phyloP scores from a whole-genome alignment of 2,329 filamentous ascomycete species.

The Phaeosphaeria sp. region DNA sequence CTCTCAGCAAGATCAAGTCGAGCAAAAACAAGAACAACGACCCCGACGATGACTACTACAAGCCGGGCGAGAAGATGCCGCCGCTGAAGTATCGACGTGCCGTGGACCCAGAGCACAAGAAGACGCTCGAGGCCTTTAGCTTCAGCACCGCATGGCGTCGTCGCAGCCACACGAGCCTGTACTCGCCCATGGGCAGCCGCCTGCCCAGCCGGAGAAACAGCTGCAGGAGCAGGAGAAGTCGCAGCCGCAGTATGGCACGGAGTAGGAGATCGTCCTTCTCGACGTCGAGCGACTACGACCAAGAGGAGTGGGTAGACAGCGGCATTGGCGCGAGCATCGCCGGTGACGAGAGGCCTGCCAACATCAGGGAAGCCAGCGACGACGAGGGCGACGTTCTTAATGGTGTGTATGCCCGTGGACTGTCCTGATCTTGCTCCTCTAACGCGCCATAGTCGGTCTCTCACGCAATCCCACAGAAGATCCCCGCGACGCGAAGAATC shows the following conservation, averaged over 20 bases:
- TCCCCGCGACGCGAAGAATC: conserved; percentile 31
- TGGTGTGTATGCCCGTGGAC: conserved; percentile 44
- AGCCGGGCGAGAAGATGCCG: conserved; percentile 60
- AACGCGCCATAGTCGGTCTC: conserved; percentile 40
- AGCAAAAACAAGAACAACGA: conserved; percentile 40
- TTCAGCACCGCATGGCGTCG: conserved; percentile 57
- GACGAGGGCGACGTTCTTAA: conserved; percentile 55
- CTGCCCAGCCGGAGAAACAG: conserved; percentile 51
- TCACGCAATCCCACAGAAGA: conserved; percentile 44
- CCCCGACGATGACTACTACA: conserved; percentile 56
- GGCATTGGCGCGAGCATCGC: conserved; percentile 44
- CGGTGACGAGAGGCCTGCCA: conserved; percentile 37
- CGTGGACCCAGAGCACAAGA: conserved; percentile 59
- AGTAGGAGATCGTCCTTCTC: conserved; percentile 46
- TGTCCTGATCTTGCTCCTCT: conserved; percentile 14
- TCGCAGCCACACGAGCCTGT: conserved; percentile 53
- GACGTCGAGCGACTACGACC: conserved; percentile 39
- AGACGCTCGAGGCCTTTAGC: conserved; percentile 56
- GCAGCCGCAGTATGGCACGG: conserved; percentile 35
- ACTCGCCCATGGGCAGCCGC: conserved; percentile 58
- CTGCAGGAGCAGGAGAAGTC: conserved; percentile 38
- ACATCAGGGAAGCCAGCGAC: conserved; percentile 53
- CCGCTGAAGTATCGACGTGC: conserved; percentile 58
- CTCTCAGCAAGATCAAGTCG: conserved; percentile 33
- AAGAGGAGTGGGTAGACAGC: conserved; percentile 48